Evolutionary conservation across 495 filamentous ascomycete species (phyloP).

Genomic region (Pseudomonodictys pantanalensis): DNA sequence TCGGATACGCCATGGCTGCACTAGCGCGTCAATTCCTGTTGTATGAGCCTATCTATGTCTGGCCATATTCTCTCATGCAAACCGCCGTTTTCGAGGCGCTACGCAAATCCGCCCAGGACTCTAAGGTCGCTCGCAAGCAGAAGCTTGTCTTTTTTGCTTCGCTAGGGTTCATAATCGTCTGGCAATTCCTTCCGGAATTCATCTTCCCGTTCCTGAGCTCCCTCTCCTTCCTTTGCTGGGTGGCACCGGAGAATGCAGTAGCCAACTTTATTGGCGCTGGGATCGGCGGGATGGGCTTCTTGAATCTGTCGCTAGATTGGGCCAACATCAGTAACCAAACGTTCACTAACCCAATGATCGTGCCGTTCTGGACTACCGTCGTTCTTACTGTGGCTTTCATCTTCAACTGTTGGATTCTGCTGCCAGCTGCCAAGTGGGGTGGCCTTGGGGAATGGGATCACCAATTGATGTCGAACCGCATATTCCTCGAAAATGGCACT

Average conservation of each 20-base stretch:
- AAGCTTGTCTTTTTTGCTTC: constrained; percentile 55
- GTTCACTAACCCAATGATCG: constrained; percentile 51
- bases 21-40: constrained; percentile 53
- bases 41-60: constrained; percentile 56
- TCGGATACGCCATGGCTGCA: constrained; percentile 55
- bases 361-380: constrained; percentile 56
- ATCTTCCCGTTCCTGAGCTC: constrained; percentile 57
- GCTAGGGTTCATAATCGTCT: constrained; percentile 51
- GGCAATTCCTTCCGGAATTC: constrained; percentile 60
- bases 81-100: constrained; percentile 56
- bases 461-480: constrained; percentile 54
- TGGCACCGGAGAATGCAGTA: constrained; percentile 53
- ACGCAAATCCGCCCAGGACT: constrained; percentile 45
- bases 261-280: constrained; percentile 60
- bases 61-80: constrained; percentile 53
- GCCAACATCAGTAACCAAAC: constrained; percentile 53
- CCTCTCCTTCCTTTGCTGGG: constrained; percentile 60
- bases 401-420: constrained; percentile 55
- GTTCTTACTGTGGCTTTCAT: constrained; percentile 53
- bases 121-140: constrained; percentile 47
- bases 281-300: constrained; percentile 57
- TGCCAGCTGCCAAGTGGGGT: constrained; percentile 57
- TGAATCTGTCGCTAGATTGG: constrained; percentile 58
- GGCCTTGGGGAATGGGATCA: constrained; percentile 50
- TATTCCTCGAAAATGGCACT: constrained; percentile 51